These are phyloP conservation scores for Cryphonectria japonica DNA, from an alignment of 2,329 filamentous ascomycete genomes.

Conservation along the genomic window DNA sequence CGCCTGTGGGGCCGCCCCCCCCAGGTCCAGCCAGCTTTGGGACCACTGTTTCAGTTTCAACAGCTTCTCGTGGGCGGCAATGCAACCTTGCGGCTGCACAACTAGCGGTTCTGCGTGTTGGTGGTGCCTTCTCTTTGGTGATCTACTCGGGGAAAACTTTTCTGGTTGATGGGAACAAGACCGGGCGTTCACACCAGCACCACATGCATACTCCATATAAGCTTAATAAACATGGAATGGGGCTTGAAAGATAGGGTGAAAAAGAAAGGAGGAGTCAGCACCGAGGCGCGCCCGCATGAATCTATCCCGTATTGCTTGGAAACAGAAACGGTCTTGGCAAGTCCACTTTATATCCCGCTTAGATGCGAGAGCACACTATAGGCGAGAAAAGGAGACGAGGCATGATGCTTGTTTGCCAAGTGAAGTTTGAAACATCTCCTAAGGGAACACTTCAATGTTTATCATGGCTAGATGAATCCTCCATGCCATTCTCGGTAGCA, in stretches of 20 bases:
- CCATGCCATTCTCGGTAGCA: neutral
- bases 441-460: neutral
- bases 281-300: constrained; percentile 3
- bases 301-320: constrained; percentile 10
- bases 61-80: constrained; percentile 8
- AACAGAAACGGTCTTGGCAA: constrained; percentile 21
- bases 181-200: neutral
- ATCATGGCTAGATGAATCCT: neutral
- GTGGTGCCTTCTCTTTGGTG: neutral
- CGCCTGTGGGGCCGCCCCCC: constrained; percentile 10
- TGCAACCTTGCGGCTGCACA: constrained; percentile 23
- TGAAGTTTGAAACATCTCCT: neutral
- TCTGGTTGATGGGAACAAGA: neutral
- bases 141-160: neutral
- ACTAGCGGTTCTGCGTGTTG: neutral
- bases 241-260: neutral
- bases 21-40: constrained; percentile 12
- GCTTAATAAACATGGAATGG: neutral
- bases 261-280: neutral
- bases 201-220: neutral
- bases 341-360: constrained; percentile 11
- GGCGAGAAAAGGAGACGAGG: constrained; percentile 9
- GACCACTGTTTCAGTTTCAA: constrained; percentile 24
- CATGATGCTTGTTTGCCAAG: constrained; percentile 18
- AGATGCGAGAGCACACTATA: constrained; percentile 3